These are phyloP conservation scores for Pseudocercospora musae DNA, from an alignment of 2,329 filamentous ascomycete genomes.

Conservation along the genomic window DNA sequence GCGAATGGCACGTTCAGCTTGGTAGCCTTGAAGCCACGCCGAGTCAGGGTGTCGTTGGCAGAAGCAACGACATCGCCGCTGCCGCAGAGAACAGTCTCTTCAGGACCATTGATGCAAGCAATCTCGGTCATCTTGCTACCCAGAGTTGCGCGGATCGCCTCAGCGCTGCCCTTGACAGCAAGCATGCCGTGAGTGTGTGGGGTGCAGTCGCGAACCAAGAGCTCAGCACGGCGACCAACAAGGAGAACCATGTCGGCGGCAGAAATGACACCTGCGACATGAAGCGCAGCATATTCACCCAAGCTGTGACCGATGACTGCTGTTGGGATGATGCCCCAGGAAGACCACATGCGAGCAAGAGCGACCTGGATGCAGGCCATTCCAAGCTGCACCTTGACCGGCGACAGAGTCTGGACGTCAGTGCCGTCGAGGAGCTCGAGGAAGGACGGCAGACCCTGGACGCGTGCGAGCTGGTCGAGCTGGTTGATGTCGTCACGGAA, in stretches of 20 bases:
- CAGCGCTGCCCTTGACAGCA: constrained; percentile 52
- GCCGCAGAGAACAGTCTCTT: constrained; percentile 71
- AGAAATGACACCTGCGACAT: constrained; percentile 67
- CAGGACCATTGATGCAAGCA: constrained; percentile 73
- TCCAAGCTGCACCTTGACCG: constrained; percentile 51
- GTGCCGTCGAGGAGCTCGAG: constrained; percentile 48
- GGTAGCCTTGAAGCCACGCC: constrained; percentile 57
- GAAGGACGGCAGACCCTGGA: constrained; percentile 50
- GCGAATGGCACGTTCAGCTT: constrained; percentile 65
- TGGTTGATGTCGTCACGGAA: constrained; percentile 51
- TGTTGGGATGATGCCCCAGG: constrained; percentile 53
- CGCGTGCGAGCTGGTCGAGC: constrained; percentile 46
- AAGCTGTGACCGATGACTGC: constrained; percentile 59
- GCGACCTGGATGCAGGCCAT: constrained; percentile 54
- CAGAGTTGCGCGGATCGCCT: constrained; percentile 53
- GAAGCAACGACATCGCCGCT: constrained; percentile 58
- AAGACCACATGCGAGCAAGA: constrained; percentile 51
- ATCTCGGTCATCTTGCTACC: constrained; percentile 52
- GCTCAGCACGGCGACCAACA: constrained; percentile 64
- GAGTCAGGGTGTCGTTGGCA: constrained; percentile 49
- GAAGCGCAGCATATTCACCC: constrained; percentile 70
- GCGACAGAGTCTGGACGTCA: constrained; percentile 50
- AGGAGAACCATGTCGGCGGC: constrained; percentile 69
- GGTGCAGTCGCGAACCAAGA: constrained; percentile 64
- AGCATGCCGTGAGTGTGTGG: constrained; percentile 66